phyloP scores from a whole-genome alignment of 352 stramenopile species.

The Plasmopara halstedii region DNA sequence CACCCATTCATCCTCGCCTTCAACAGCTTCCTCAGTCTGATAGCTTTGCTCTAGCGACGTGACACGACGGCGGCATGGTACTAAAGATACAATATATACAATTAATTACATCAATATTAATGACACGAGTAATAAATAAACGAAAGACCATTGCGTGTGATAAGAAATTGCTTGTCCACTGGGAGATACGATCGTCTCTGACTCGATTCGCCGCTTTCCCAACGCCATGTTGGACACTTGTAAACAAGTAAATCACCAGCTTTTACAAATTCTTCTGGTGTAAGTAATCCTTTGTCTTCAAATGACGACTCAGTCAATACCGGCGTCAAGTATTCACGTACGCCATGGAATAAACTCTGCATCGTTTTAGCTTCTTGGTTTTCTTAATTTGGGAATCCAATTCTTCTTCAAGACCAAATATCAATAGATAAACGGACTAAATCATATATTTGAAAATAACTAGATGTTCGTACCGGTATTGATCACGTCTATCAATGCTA shows the following conservation, averaged over 20 bases:
- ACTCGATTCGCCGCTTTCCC: slow-evolving; percentile 69
- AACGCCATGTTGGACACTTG: slow-evolving; percentile 95
- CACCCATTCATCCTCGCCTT: slow-evolving; percentile 88
- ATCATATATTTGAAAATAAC: no score
- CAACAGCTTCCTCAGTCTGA: slow-evolving; percentile 57
- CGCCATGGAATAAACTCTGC: slow-evolving; percentile 75
- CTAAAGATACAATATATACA: slow-evolving; percentile 16
- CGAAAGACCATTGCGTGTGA: slow-evolving; percentile 58
- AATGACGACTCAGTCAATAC: slow-evolving; percentile 91
- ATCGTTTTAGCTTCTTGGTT: slow-evolving; percentile 25
- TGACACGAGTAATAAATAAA: no score
- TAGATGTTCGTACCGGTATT: slow-evolving; percentile 1
- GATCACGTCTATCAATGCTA: slow-evolving; percentile 13
- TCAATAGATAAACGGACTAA: no score
- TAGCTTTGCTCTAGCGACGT: slow-evolving; percentile 71
- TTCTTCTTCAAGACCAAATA: no score
- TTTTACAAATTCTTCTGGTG: slow-evolving; percentile 94
- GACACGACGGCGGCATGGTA: slow-evolving; percentile 83
- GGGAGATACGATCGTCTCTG: slow-evolving; percentile 62
- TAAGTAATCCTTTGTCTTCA: slow-evolving; percentile 91
- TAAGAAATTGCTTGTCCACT: slow-evolving; percentile 82
- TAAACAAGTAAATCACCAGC: slow-evolving; percentile 94
- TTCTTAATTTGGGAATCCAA: background rate
- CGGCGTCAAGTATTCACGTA: slow-evolving; percentile 83
- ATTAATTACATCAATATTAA: background rate